Evolutionary conservation across 2,329 filamentous ascomycete genomes (phyloP), one percentile per base, ranked within the genome.

Genomic region (Penicillium sp.): DNA sequence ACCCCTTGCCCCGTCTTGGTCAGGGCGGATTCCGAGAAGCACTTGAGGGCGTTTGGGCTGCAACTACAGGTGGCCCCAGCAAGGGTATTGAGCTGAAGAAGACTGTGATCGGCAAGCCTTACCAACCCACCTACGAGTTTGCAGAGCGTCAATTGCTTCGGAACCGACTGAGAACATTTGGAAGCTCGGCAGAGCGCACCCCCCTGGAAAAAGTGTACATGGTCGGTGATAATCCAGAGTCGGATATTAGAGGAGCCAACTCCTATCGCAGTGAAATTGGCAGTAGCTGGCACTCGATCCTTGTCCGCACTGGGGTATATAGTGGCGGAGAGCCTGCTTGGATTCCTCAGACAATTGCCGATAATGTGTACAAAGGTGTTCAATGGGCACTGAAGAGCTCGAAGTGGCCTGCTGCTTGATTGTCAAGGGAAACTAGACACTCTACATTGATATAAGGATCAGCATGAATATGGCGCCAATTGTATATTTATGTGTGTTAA

Each of bases 11-110:
- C 31, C 88, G 94, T 6, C 84, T 97, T 42, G 94, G 93, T 1
- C 94, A 97, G 73, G 94, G 94, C 19, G 92, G 90, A 0, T 97
- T 97, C 75, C 86, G 90, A 61, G 89, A 89, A 45, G 90, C 92
- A 0, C 77, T 97, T 17, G 84, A 87, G 63, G 93, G 92, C 0
- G 83, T 94, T 1, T 97, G 92, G 91, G 73, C 79, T 6, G 85
- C 86, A 21, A 78, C 90, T 5, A 95, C 91, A 0, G 82, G 82
- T 12, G 87, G 82, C 4, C 68, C 78, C 19, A 68, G 72, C 57
- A 71, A 77, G n/a, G 79, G 85, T 4, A 79, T 81, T 47, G 75
- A 83, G 67, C 74, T 94, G 51, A 73, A 82, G 53, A 86, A 86
- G 62, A 85, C 82, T 1, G 81, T 90, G 15, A 88, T 96, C 64